Evolutionary conservation across 2,329 filamentous ascomycete species (phyloP).

Genomic region (Aspergillus cejpii): DNA sequence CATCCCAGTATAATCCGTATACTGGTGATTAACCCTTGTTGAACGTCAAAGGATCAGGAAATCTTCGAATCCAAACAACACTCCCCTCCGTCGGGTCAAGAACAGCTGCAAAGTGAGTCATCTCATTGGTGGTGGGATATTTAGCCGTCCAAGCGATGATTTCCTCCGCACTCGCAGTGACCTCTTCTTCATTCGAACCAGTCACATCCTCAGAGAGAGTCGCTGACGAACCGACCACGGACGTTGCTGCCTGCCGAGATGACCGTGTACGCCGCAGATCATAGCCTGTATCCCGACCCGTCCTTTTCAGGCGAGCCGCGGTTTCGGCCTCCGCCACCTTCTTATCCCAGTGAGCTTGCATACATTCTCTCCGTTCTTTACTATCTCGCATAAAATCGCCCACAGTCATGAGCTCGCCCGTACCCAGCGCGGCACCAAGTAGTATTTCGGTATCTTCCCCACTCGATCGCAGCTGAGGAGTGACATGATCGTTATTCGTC

Average conservation of each 20-base stretch:
- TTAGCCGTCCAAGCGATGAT: slow-evolving; percentile 46
- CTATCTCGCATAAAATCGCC: slow-evolving; percentile 31
- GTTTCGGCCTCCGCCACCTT: slow-evolving; percentile 18
- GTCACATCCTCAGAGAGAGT: not conserved
- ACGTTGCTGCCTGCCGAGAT: slow-evolving; percentile 6
- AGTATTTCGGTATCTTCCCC: slow-evolving; percentile 15
- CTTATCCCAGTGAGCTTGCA: slow-evolving; percentile 37
- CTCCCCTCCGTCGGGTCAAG: slow-evolving; percentile 50
- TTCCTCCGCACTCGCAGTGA: slow-evolving; percentile 27
- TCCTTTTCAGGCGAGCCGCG: not conserved
- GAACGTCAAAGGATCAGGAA: not conserved
- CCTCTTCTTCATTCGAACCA: slow-evolving; percentile 11
- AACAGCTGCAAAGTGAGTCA: slow-evolving; percentile 53
- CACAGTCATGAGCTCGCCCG: slow-evolving; percentile 15
- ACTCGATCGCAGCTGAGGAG: slow-evolving; percentile 12
- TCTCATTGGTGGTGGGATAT: slow-evolving; percentile 52
- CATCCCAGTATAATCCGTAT: too few species aligned
- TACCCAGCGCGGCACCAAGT: slow-evolving; percentile 15
- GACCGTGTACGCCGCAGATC: slow-evolving; percentile 17
- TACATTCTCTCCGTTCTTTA: slow-evolving; percentile 29
- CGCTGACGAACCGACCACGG: not conserved
- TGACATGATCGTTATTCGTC: slow-evolving; percentile 50
- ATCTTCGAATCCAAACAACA: slow-evolving; percentile 43
- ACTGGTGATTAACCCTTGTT: too few species aligned
- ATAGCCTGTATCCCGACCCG: not conserved